These are phyloP conservation scores for Pythium aquatile DNA, from an alignment of 352 stramenopile species.

Conservation along the genomic window DNA sequence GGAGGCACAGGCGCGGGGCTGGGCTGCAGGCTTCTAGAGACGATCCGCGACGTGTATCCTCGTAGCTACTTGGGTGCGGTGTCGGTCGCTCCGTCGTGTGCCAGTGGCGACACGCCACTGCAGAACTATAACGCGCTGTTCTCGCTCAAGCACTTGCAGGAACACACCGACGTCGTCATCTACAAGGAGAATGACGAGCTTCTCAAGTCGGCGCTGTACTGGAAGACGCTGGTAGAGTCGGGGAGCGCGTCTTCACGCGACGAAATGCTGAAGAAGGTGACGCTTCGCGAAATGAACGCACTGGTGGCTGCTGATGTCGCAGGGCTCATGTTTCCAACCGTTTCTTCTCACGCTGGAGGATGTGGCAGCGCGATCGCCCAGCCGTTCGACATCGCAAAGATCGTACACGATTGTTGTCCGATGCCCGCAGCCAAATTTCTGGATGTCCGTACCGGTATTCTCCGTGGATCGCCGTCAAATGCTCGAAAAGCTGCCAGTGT, in stretches of 20 bases:
- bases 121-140: conserved; percentile 89
- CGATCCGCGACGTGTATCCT: conserved; percentile 76
- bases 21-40: conserved; percentile 79
- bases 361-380: conserved; percentile 1
- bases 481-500: conserved; percentile 4
- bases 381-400: conserved; percentile 53
- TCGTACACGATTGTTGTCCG: conserved; percentile 66
- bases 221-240: conserved; percentile 35
- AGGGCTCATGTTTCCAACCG: conserved; percentile 53
- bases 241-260: conserved; percentile 5
- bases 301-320: conserved; percentile 57
- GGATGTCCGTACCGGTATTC: conserved; percentile 52
- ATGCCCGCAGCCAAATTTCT: conserved; percentile 59
- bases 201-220: conserved; percentile 50
- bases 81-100: conserved; percentile 65
- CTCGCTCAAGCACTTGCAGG: conserved; percentile 62
- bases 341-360: background rate
- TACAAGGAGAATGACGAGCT: conserved; percentile 89
- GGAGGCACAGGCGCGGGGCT: conserved; percentile 81
- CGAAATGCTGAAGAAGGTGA: conserved; percentile 27
- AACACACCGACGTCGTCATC: conserved; percentile 72
- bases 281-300: conserved; percentile 60
- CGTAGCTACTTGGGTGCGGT: conserved; percentile 62
- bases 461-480: conserved; percentile 13
- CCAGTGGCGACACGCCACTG: conserved; percentile 66